Evolutionary conservation across 1,284 basidiomycete species (phyloP).

Genomic region (Melampsora americana): DNA sequence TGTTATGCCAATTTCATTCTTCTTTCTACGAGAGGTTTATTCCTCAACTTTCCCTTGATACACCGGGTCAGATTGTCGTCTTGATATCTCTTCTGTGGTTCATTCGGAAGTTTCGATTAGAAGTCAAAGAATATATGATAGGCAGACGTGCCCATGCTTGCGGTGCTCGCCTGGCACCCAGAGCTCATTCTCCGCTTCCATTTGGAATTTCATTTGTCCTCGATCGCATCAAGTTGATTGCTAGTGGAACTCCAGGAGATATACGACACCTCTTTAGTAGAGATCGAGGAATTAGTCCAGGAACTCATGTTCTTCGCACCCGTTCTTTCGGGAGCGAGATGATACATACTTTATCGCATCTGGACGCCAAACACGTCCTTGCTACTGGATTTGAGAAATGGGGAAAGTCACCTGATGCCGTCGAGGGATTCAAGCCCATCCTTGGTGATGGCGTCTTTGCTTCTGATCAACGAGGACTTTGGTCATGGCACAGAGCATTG

Average conservation of each 20-base stretch:
- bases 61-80: conserved; percentile 10
- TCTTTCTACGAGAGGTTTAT: too few relatives aligned
- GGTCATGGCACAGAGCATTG: conserved; percentile 62
- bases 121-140: conserved; percentile 7
- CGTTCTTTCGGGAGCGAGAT: conserved; percentile 19
- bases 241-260: not conserved
- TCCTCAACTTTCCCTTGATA: too few relatives aligned
- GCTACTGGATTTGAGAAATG: conserved; percentile 38
- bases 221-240: not conserved
- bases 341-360: conserved; percentile 33
- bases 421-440: conserved; percentile 18
- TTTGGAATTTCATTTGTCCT: conserved; percentile 36
- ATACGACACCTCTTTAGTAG: not conserved
- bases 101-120: conserved; percentile 23
- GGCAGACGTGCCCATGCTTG: conserved; percentile 1
- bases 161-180: conserved; percentile 23
- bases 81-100: conserved; percentile 15
- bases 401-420: conserved; percentile 29
- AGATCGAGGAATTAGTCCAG: not conserved
- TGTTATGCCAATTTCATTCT: too few relatives aligned
- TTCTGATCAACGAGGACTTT: conserved; percentile 14
- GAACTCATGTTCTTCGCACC: conserved; percentile 23
- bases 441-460: conserved; percentile 23
- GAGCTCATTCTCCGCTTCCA: conserved; percentile 18
- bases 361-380: conserved; percentile 41